Evolutionary conservation across 371 early-diverging fungal genomes (phyloP).

Genomic region (Saksenaea oblongispora): DNA sequence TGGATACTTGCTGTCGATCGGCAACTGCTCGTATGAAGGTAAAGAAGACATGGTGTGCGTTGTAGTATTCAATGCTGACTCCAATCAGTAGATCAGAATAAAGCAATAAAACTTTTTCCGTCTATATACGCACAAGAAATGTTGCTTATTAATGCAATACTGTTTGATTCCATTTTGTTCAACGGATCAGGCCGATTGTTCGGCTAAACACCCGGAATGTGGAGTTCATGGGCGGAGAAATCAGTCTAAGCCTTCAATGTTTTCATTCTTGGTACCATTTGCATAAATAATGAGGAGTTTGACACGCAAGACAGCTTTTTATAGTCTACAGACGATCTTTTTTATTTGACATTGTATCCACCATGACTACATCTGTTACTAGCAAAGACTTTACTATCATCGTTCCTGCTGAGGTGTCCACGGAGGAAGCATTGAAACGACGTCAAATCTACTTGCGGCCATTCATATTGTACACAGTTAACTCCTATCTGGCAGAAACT

Average conservation of each 20-base stretch:
- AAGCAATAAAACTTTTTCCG: not conserved
- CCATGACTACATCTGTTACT: not conserved
- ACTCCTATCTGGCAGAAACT: conserved; percentile 6
- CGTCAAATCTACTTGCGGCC: conserved; percentile 9
- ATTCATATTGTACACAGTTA: conserved; percentile 11
- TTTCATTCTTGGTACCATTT: too few relatives aligned
- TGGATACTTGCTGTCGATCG: conserved; percentile 21
- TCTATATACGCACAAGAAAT: too few relatives aligned
- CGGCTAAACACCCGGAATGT: too few relatives aligned
- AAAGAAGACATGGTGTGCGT: conserved; percentile 17
- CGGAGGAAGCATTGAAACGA: conserved; percentile 11
- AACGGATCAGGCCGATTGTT: too few relatives aligned
- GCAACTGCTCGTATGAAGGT: conserved; percentile 19
- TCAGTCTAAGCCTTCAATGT: too few relatives aligned
- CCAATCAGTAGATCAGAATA: conserved; percentile 22
- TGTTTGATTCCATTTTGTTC: too few relatives aligned
- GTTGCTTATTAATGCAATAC: too few relatives aligned
- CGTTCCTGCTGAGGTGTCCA: conserved; percentile 9
- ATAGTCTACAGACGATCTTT: too few relatives aligned
- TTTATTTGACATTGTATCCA: not conserved
- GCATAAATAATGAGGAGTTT: too few relatives aligned
- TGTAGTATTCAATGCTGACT: conserved; percentile 18
- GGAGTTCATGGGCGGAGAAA: too few relatives aligned
- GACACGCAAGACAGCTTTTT: too few relatives aligned
- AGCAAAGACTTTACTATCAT: conserved; percentile 2